Base-by-base conservation (phyloP, 2,329 filamentous ascomycete genomes). In the Xylaria multiplex region DNA sequence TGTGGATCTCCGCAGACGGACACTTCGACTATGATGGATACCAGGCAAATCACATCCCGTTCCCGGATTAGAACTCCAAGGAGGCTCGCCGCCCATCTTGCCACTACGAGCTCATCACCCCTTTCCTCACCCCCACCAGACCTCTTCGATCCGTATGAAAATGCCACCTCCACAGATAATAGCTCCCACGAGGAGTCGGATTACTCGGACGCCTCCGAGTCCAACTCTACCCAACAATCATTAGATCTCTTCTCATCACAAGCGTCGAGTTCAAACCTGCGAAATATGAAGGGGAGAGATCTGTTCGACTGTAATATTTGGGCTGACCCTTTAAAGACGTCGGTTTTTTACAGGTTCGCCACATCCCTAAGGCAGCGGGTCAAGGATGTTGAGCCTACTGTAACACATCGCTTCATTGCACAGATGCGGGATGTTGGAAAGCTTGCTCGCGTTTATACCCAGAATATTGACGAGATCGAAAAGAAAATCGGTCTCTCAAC, bases 381-480 rank as follows among this genome's bases (percentile, higher is more conserved):
- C 16, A 83, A 81, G 45, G 83, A 85, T n/a, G 88, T 90, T 9
- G 79, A 84, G 59, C 89, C 89, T 0, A 91, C 89, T 1, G 81
- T 82, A 19, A 90, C 88, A 1, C 90, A 93, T 77, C 86, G 85
- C 62, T 92, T 93, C 74, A 89, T 93, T 70, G 85, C 86, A 49
- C 85, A 88, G 40, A 81, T 93, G 5, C 84, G 89, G 50, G 88
- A 92, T 73, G 84, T 86, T 3, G 88, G 89, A 3, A 90, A 90
- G 69, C 81, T 93, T 5, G 88, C 91, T 37, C 82, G 90, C 45
- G 91, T 90, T 72, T 93, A 93, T 72, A 92, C 90, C 0, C 90
- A 93, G 71, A 93, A 92, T 69, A 92, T 93, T 69, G 90, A 93
- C 70, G 87, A 88, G 67, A 86, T 93, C 6, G 90, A 93, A 74